Evolutionary conservation across 345 rosid species (phyloP), one percentile per base, ranked within the genome.

Genomic region (Garcia nutans): DNA sequence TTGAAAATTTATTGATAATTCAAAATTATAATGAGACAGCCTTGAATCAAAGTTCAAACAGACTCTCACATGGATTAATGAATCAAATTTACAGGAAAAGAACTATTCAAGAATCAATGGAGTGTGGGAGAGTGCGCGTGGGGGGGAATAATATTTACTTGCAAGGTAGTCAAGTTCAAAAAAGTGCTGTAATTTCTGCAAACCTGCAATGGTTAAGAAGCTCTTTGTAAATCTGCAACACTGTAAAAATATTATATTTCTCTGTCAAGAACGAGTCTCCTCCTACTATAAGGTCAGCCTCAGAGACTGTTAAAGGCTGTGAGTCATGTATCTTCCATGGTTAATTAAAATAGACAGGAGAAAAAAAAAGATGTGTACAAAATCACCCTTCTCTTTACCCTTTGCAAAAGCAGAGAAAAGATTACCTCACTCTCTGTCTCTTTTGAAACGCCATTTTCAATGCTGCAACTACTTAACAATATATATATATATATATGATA

Each of bases 361-460:
- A 80, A 74, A 73, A 17, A 49, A 80, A 74, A 73, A 17, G 42
- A 55, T 68, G 60, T 6, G 55, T 22, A 10, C 55, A 55, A 74
- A 45, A 52, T 26, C 72, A 78, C 8, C 55, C 41, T 22, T 10
- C 56, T 13, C 63, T 45, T 28, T 10, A n/a, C 61, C n/a, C 42
- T 24, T 11, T 70, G 74, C 55, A 49, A 70, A 70, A 22, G 69
- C 67, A 41, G n/a, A 5, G n/a, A 59, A 15, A 31, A 58, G 60
- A 74, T 13, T 45, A 2, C 17, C 44, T 44, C 62, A 37, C 74
- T n/a, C 70, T 70, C 68, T 47, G 61, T 55, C 33, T n/a, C 47
- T 22, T 72, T 63, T 74, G 83, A 80, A 81, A 74, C 83, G 68
- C 86, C 81, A 81, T 80, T 84, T 76, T 82, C 83, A 72, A 73